These are phyloP conservation scores for Fusarium buxicola DNA, from an alignment of 2,329 filamentous ascomycete genomes.

Conservation along the genomic window DNA sequence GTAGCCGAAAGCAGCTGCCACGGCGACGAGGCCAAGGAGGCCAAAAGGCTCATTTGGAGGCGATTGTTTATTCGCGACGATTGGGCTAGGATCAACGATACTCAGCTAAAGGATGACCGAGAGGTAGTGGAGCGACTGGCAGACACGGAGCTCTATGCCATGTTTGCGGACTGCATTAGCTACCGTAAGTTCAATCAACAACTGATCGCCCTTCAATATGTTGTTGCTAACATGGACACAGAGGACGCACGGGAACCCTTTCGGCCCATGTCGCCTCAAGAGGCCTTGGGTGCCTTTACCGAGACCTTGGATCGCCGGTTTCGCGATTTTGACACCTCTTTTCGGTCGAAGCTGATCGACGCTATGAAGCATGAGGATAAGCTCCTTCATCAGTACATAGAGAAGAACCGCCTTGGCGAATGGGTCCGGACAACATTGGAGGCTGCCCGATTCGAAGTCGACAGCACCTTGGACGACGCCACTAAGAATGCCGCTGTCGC, in stretches of 20 bases:
- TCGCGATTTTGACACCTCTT: slow-evolving; percentile 68
- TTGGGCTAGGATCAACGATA: slow-evolving; percentile 84
- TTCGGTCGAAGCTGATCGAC: slow-evolving; percentile 74
- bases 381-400: slow-evolving; percentile 71
- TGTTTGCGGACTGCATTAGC: slow-evolving; percentile 72
- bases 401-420: slow-evolving; percentile 74
- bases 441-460: slow-evolving; percentile 52
- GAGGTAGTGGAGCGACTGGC: slow-evolving; percentile 72
- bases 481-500: slow-evolving; percentile 36
- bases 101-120: slow-evolving; percentile 76
- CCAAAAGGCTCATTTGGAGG: slow-evolving; percentile 81
- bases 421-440: slow-evolving; percentile 66
- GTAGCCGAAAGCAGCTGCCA: slow-evolving; percentile 66
- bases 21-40: slow-evolving; percentile 68
- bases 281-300: slow-evolving; percentile 69
- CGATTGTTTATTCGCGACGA: slow-evolving; percentile 86
- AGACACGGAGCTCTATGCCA: slow-evolving; percentile 75
- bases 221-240: slow-evolving; percentile 49
- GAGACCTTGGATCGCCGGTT: slow-evolving; percentile 72
- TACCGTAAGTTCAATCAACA: slow-evolving; percentile 65
- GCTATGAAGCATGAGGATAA: slow-evolving; percentile 81
- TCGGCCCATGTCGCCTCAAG: slow-evolving; percentile 62
- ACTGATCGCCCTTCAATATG: background rate
- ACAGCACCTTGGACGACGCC: slow-evolving; percentile 49
- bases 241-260: slow-evolving; percentile 58